Evolutionary conservation across 2,329 filamentous ascomycete species (phyloP).

Genomic region (Aspergillus arachidicola): DNA sequence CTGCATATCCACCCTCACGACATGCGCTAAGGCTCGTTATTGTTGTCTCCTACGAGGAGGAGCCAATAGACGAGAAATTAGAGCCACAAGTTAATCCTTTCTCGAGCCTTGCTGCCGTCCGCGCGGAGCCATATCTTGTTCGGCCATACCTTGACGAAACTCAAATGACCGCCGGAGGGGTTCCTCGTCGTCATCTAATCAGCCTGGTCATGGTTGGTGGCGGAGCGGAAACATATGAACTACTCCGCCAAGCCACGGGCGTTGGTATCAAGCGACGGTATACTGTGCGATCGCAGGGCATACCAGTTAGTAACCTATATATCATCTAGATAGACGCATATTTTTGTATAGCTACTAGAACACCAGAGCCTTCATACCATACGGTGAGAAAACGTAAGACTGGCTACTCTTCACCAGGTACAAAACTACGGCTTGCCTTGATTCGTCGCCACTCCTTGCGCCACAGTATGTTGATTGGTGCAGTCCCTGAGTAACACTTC

Average conservation of each 20-base stretch:
- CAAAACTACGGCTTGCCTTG: neutral
- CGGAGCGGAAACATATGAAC: constrained; percentile 64
- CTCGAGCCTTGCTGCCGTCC: constrained; percentile 40
- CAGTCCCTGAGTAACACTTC: neutral
- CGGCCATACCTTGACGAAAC: constrained; percentile 74
- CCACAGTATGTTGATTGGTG: neutral
- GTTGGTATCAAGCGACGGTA: constrained; percentile 79
- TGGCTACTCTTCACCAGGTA: neutral
- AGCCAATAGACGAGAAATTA: constrained; percentile 22
- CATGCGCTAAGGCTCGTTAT: constrained; percentile 77
- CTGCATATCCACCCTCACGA: constrained; percentile 66
- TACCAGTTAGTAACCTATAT: constrained; percentile 76
- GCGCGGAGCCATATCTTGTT: constrained; percentile 47
- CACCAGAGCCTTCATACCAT: neutral
- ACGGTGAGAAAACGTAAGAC: neutral
- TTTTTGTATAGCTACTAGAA: neutral
- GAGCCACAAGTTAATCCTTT: constrained; percentile 32
- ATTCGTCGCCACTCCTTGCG: neutral
- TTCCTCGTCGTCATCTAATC: constrained; percentile 71
- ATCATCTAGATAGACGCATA: constrained; percentile 53
- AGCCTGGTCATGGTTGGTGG: constrained; percentile 83
- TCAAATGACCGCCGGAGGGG: constrained; percentile 71
- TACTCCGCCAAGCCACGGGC: constrained; percentile 64
- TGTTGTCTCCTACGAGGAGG: constrained; percentile 67
- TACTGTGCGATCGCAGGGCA: constrained; percentile 76